Evolutionary conservation across 164 flowering plant genomes (phyloP).

Genomic region (Vitis cinerea): DNA sequence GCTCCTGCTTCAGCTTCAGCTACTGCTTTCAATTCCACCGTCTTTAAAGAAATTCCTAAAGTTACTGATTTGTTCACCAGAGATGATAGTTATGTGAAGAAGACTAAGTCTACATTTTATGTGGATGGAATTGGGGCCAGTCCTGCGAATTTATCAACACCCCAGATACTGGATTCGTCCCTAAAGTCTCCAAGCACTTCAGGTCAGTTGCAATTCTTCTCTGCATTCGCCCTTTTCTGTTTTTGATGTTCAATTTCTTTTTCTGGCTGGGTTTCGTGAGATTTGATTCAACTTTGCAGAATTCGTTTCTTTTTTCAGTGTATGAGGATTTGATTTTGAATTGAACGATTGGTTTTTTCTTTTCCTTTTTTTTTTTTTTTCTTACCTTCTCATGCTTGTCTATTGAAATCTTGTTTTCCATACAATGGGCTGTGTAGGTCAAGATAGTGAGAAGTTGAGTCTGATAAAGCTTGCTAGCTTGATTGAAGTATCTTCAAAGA

Average conservation of each 20-base stretch:
- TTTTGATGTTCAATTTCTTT: background rate
- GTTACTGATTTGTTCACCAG: constrained; percentile 37
- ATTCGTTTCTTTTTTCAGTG: no score
- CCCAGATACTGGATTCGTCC: constrained; percentile 41
- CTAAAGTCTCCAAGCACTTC: constrained; percentile 26
- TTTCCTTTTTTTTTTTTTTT: background rate
- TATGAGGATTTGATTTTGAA: background rate
- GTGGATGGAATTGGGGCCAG: constrained; percentile 42
- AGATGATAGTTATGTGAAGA: constrained; percentile 66
- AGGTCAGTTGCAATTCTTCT: constrained; percentile 30
- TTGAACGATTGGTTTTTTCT: background rate
- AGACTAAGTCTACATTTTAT: constrained; percentile 34
- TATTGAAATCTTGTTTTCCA: background rate
- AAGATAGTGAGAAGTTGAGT: constrained; percentile 70
- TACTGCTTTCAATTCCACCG: background rate
- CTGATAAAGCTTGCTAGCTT: constrained; percentile 74
- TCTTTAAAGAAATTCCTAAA: constrained; percentile 9
- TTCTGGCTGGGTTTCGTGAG: no score
- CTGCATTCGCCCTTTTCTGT: background rate
- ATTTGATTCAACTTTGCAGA: no score
- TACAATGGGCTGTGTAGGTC: constrained; percentile 45
- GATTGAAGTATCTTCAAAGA: constrained; percentile 73
- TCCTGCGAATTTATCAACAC: constrained; percentile 13
- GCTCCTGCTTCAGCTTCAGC: constrained; percentile 6
- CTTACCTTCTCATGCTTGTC: background rate